phyloP scores from a whole-genome alignment of 768 basidiomycete species.

The Coprinopsis cinerea region DNA sequence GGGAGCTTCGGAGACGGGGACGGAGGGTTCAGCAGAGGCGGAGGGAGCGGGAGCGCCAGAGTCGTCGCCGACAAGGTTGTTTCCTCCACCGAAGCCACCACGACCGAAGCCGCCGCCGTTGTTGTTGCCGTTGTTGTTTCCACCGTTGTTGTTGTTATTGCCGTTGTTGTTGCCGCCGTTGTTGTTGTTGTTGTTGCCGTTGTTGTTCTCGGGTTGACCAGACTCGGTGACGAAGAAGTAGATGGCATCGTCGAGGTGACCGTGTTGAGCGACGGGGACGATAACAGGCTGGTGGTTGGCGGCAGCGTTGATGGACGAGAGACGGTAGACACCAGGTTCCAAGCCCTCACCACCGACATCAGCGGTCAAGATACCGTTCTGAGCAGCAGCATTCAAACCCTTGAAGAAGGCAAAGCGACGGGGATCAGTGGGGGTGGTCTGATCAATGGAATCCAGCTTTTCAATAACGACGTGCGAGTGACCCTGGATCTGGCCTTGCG shows the following conservation, averaged over 20 bases:
- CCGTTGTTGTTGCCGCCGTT: background rate
- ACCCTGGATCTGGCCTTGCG: constrained; percentile 37
- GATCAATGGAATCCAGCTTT: constrained; percentile 33
- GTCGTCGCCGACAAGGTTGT: constrained; percentile 8
- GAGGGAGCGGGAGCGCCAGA: constrained; percentile 11
- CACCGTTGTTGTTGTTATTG: constrained; percentile 5
- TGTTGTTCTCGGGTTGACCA: constrained; percentile 11
- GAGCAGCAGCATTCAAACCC: constrained; percentile 44
- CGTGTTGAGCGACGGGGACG: constrained; percentile 45
- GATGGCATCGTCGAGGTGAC: constrained; percentile 40
- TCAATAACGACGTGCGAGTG: constrained; percentile 57
- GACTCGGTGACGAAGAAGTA: constrained; percentile 24
- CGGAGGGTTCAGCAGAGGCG: constrained; percentile 8
- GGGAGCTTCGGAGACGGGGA: constrained; percentile 1
- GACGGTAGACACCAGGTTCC: constrained; percentile 50
- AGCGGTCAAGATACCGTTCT: constrained; percentile 45
- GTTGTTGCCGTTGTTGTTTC: constrained; percentile 2
- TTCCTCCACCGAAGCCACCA: too few species aligned
- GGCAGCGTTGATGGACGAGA: constrained; percentile 47
- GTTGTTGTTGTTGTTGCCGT: background rate
- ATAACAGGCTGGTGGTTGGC: constrained; percentile 47
- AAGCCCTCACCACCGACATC: constrained; percentile 39
- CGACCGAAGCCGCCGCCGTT: constrained; percentile 1
- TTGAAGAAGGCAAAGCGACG: constrained; percentile 60
- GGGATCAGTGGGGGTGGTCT: constrained; percentile 42